Conservation (phyloP, 208 protist genomes). For the Leishmania amazonensis region DNA sequence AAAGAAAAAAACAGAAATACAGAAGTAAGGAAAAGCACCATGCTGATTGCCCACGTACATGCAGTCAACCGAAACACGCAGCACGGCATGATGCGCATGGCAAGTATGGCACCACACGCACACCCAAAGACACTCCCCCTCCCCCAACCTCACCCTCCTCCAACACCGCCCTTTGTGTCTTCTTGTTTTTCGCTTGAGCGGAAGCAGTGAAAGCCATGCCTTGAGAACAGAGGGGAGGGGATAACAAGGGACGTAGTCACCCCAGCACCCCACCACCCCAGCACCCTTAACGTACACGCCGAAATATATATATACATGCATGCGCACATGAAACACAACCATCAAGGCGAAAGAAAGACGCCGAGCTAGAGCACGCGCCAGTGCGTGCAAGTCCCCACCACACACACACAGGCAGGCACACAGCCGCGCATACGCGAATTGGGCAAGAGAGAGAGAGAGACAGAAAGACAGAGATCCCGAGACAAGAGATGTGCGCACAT, state of each 20-base stretch:
- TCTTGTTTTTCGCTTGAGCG: neutral
- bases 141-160: no score
- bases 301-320: neutral
- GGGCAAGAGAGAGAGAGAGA: neutral
- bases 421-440: neutral
- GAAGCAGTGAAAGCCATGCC: neutral
- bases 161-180: neutral
- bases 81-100: neutral
- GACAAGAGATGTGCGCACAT: no score
- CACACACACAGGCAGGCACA: neutral
- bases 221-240: no score
- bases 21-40: neutral
- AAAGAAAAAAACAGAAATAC: neutral
- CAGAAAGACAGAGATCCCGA: neutral
- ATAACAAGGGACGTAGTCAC: no score
- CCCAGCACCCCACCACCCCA: no score
- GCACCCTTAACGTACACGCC: no score
- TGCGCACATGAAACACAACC: neutral
- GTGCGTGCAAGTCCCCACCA: neutral
- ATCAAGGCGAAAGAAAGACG: neutral
- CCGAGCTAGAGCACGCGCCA: neutral
- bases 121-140: neutral
- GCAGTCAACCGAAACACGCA: neutral
- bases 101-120: neutral
- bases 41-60: neutral